Conservation (phyloP, 1,284 basidiomycete genomes). For the Irpex rosettiformis region DNA sequence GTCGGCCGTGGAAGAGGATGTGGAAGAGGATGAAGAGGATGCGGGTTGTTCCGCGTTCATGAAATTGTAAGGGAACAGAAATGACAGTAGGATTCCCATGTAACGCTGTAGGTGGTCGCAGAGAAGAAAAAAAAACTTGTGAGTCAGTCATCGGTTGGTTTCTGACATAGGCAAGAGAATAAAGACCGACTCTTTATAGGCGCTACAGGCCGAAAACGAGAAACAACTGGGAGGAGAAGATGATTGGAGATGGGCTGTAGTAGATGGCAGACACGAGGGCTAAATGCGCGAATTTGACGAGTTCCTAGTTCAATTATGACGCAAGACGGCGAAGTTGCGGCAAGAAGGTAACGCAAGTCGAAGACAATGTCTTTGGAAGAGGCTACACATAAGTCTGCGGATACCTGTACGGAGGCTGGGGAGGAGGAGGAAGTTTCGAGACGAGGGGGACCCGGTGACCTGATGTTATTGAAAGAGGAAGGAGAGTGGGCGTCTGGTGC, state of each 20-base stretch:
- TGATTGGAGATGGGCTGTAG: conserved; percentile 6
- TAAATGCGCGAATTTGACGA: conserved; percentile 11
- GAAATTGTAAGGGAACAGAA: conserved; percentile 30
- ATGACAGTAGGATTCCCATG: conserved; percentile 33
- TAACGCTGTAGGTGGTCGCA: conserved; percentile 14
- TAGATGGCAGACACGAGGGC: conserved; percentile 18
- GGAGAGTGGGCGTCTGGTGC: background rate
- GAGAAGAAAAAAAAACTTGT: background rate
- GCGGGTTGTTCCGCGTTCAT: conserved; percentile 27
- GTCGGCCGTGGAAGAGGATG: conserved; percentile 23
- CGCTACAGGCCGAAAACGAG: conserved; percentile 5
- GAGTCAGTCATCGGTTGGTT: conserved; percentile 5
- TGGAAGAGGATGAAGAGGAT: conserved; percentile 22
- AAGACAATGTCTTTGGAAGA: conserved; percentile 10
- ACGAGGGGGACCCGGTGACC: conserved; percentile 4
- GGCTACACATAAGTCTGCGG: conserved; percentile 14
- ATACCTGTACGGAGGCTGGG: conserved; percentile 7
- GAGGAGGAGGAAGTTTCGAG: conserved; percentile 5
- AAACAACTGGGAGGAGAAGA: conserved; percentile 6
- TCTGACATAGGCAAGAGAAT: background rate
- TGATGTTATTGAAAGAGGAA: background rate
- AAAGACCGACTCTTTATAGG: conserved; percentile 8
- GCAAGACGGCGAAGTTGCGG: conserved; percentile 20
- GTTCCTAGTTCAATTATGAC: conserved; percentile 20
- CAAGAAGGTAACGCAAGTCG: conserved; percentile 19